Evolutionary conservation across 345 rosid species (phyloP), one percentile per base, ranked within the genome.

Genomic region (Psidium guajava): DNA sequence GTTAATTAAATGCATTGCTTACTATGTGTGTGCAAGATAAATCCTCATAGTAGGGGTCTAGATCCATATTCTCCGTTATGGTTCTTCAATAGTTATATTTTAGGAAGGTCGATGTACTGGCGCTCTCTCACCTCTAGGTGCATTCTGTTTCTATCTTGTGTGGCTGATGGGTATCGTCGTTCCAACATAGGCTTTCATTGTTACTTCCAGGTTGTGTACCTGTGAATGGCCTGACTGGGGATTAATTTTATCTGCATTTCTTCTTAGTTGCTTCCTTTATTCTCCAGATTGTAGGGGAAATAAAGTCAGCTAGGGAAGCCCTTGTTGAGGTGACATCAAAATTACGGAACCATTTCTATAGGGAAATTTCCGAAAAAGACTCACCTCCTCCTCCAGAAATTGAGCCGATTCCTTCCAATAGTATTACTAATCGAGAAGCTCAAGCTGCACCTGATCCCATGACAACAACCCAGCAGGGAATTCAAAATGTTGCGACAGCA

Each of bases 271-370:
- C 61, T 84, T 24, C 54, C 52, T 57, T 18, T 24, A 85, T 20
- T 86, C 6, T 85, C 82, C 95, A 97, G 99, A 98, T 98, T 86
- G 92, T 91, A 83, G 99, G 99, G 53, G 99, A 98, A 87, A 95
- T 98, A 86, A 92, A 52, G 89, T 94, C 96, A 75, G 99, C 99
- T 84, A 94, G 99, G 69, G 91, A 93, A 83, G 99, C 99, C 87
- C 99, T 98, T 87, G 93, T 96, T 83, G 99, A 96, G 90, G 90
- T 98, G 91, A 96, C 99, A 6, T 92, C 94, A 73, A 89, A 91
- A 82, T 82, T 98, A 82, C 91, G 95, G 83, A 95, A 93, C 92
- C 93, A 92, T 85, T 85, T 95, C 55, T 96, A 90, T 87, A 91
- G 91, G 89, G 98, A 96, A 59, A 89, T 91, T 81, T 92, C 88